phyloP scores from a whole-genome alignment of 2,329 filamentous ascomycete species.

The Pseudocercospora fuligena region DNA sequence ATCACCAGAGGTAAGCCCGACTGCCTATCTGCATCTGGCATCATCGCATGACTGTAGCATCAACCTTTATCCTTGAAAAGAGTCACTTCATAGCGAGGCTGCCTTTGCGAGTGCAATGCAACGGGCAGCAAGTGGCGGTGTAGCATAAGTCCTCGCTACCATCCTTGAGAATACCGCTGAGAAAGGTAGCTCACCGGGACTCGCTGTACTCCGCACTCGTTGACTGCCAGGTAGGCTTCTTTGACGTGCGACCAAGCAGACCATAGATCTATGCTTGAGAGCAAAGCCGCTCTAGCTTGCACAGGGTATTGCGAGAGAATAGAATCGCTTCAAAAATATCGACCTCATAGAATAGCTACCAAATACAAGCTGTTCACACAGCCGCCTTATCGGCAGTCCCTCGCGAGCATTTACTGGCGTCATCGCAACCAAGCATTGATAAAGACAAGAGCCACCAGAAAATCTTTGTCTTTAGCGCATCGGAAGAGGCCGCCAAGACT shows the following conservation, averaged over 20 bases:
- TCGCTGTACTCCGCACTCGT: neutral
- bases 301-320: no score
- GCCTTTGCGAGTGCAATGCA: neutral
- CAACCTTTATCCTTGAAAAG: neutral
- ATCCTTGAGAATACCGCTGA: neutral
- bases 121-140: neutral
- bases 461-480: constrained; percentile 3
- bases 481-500: neutral
- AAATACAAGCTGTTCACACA: neutral
- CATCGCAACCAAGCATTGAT: neutral
- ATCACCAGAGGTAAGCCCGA: neutral
- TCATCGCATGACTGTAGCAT: neutral
- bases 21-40: neutral
- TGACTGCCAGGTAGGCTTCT: neutral
- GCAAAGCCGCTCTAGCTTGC: no score
- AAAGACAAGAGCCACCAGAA: neutral
- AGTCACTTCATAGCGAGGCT: neutral
- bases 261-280: neutral
- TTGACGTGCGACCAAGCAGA: neutral
- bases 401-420: neutral
- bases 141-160: neutral
- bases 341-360: neutral
- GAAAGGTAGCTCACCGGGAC: neutral
- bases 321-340: no score
- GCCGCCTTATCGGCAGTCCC: neutral